Evolutionary conservation across 176 grass and related monocot genomes (phyloP), one percentile per base, ranked within the genome.

Genomic region (Carex parvula): DNA sequence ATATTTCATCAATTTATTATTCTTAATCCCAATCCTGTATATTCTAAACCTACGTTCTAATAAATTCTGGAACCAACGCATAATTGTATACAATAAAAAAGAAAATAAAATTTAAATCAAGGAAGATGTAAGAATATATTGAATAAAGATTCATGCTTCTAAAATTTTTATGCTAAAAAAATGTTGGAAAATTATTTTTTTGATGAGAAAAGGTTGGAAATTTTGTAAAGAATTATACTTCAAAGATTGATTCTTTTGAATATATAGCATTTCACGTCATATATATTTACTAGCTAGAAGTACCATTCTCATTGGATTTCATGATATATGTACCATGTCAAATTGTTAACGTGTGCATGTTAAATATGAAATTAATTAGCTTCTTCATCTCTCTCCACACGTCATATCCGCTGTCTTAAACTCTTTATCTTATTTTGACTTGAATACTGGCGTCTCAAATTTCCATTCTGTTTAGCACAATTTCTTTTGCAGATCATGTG

Each of bases 311-410:
- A 26, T 26, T 26, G 71, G 12, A 54, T 54, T 53, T 75, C 12
- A n/a, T 14, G 11, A 35, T 32, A 54, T 24, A 24, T 29, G 55
- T 32, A 16, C 24, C 9, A 78, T 57, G 50, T 78, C 73, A 33
- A 78, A 78, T 78, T 78, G 73, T 78, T 52, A 78, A 78, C 6
- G 26, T 74, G 44, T 56, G 24, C 52, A 56, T 30, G 37, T 71
- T 42, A 17, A 41, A 42, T 39, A 69, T 4, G 2, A 2, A 6
- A 4, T 65, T 15, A 65, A 18, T 53, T 72, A 48, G 41, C 39
- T 76, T 33, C 14, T 17, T 57, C 3, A n/a, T 78, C 29, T 78
- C 52, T 33, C 73, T 78, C 73, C 50, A 56, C 50, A 77, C 50
- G 73, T 50, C 50, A 77, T 13, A 56, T 10, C 22, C 50, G 24